Base-by-base conservation (phyloP, 2,329 filamentous ascomycete genomes). In the Colletotrichum lini region DNA sequence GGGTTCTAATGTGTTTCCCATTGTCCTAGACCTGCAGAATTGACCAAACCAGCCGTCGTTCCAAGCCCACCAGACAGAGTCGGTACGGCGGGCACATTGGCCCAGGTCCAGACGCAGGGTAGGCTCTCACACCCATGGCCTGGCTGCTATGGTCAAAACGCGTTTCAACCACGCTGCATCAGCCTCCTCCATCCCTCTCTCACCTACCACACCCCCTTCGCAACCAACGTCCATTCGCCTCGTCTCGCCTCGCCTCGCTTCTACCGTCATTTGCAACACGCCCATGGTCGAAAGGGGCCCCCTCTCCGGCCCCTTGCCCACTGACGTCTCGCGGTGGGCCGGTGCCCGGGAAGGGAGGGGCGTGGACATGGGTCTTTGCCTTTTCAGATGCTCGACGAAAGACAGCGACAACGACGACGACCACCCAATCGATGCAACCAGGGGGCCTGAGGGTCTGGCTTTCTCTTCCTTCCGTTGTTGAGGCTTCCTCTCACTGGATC, bases 111-210 rank as follows among this genome's bases (percentile, higher is more conserved):
- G 35, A 40, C n/a, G 61, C 40, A 52, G 54, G 23, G 52, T 16
- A 47, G 40, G 38, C 67, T 67, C 56, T 67, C 56, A 59, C 59
- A 68, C 65, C 65, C 65, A 59, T 64, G 65, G 44, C 70, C 66
- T 58, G 56, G 60, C 49, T 57, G 60, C 23, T 23, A 70, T 72
- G 70, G 70, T 66, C 67, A 75, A 80, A 79, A 79, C 76, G 76
- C 78, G 76, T 79, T 80, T 79, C 76, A 79, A 74, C 73, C 72
- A 70, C 70, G 73, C 68, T 70, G 69, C 72, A 73, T 74, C 74
- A 70, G 59, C 53, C 67, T 67, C 67, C 44, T 15, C 9, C 35
- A 0, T n/a, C 40, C 13, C 26, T 21, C 60, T 70, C 35, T 38
- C 9, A 38, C 35, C 35, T 38, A 38, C 35, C 35, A 38, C 60